Evolutionary conservation across 2,329 filamentous ascomycete genomes (phyloP).

Genomic region (Ophiostoma perfectum): DNA sequence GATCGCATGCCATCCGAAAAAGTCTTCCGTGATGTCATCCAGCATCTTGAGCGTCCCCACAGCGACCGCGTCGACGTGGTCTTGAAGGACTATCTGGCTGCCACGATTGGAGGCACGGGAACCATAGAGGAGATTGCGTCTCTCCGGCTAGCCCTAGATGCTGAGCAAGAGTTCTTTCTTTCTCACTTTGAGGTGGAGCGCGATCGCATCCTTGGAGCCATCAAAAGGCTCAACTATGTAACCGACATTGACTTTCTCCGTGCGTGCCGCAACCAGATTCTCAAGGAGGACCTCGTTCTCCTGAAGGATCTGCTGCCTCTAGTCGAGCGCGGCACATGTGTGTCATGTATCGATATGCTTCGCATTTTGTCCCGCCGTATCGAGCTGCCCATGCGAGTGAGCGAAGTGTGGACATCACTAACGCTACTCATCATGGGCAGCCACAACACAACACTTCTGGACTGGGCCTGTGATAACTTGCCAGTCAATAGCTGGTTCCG

Average conservation of each 20-base stretch:
- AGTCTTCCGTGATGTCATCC: constrained; percentile 25
- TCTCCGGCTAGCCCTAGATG: constrained; percentile 23
- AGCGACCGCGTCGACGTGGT: constrained; percentile 15
- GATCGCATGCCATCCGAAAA: constrained; percentile 24
- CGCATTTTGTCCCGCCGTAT: constrained; percentile 26
- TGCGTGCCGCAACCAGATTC: constrained; percentile 24
- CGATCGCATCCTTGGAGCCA: constrained; percentile 23
- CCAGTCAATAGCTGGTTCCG: constrained; percentile 24
- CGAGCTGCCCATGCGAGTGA: constrained; percentile 20
- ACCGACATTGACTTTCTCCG: constrained; percentile 22
- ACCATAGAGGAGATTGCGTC: constrained; percentile 14
- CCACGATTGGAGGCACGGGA: constrained; percentile 24
- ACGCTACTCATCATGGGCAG: constrained; percentile 23
- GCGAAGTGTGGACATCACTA: constrained; percentile 27
- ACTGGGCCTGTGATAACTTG: constrained; percentile 27
- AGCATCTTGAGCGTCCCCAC: constrained; percentile 20
- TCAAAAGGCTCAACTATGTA: constrained; percentile 23
- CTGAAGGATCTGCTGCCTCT: constrained; percentile 24
- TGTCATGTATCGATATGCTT: constrained; percentile 25
- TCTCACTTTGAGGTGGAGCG: constrained; percentile 25
- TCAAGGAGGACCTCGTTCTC: constrained; percentile 27
- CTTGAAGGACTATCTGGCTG: constrained; percentile 24
- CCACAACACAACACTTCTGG: constrained; percentile 21
- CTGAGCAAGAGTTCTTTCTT: constrained; percentile 25
- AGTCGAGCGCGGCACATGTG: constrained; percentile 23